phyloP scores from a whole-genome alignment of 805 yeast genomes.

The Vanderwaltozyma verrucispora region DNA sequence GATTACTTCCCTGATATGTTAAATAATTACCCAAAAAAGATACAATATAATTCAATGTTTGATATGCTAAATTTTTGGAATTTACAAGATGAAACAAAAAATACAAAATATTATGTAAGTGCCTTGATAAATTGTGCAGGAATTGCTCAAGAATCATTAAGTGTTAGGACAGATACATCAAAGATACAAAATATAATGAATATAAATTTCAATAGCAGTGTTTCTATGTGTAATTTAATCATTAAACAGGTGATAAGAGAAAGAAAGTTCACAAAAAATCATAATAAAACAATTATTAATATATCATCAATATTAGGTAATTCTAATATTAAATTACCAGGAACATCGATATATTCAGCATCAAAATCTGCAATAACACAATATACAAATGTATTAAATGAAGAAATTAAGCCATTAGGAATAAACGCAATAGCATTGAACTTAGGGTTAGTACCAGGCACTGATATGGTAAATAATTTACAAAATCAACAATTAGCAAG shows the following conservation, averaged over 20 bases:
- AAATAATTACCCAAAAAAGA: not conserved
- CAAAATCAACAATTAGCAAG: not conserved
- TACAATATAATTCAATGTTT: constrained; percentile 3
- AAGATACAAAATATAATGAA: constrained; percentile 17
- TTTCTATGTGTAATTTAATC: constrained; percentile 15
- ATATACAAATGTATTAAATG: constrained; percentile 15
- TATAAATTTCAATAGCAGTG: constrained; percentile 21
- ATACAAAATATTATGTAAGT: not conserved
- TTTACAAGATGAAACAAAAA: not conserved
- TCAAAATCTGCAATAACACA: constrained; percentile 24
- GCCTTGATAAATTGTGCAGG: constrained; percentile 25
- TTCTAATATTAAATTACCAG: constrained; percentile 11
- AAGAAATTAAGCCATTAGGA: constrained; percentile 14
- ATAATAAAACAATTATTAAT: constrained; percentile 12
- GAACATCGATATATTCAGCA: constrained; percentile 25
- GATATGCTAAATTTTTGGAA: constrained; percentile 7
- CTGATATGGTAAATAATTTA: constrained; percentile 20
- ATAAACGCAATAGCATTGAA: constrained; percentile 10
- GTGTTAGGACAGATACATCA: constrained; percentile 11
- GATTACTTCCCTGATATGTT: constrained; percentile 3
- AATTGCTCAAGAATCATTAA: constrained; percentile 18
- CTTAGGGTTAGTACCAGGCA: constrained; percentile 19
- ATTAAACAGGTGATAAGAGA: constrained; percentile 15
- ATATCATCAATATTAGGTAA: constrained; percentile 22
- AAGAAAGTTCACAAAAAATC: constrained; percentile 2